Evolutionary conservation across 1,139 yeast species (phyloP).

Genomic region (Pichia inconspicua): DNA sequence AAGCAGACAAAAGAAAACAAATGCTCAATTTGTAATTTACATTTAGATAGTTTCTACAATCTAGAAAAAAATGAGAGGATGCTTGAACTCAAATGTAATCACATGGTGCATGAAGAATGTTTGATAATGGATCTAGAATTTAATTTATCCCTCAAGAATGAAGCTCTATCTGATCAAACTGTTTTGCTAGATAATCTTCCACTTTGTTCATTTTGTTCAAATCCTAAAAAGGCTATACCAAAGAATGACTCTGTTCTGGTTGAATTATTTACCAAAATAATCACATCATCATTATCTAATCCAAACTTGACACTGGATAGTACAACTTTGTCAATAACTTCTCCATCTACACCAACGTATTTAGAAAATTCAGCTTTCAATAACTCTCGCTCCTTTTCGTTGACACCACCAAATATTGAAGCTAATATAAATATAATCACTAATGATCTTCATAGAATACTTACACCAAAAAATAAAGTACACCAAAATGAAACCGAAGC

Average conservation of each 20-base stretch:
- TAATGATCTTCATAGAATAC: background rate
- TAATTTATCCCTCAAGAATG: constrained; percentile 8
- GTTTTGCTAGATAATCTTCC: constrained; percentile 21
- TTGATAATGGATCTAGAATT: constrained; percentile 26
- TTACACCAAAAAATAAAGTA: background rate
- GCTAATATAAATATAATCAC: background rate
- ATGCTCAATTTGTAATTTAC: constrained; percentile 31
- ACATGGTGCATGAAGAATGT: constrained; percentile 33
- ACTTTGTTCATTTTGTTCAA: constrained; percentile 25
- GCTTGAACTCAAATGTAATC: constrained; percentile 29
- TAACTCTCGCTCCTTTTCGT: constrained; percentile 1
- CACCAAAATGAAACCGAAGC: background rate
- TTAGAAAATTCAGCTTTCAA: background rate
- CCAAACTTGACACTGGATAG: background rate
- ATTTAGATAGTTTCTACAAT: constrained; percentile 21
- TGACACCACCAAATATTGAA: constrained; percentile 3
- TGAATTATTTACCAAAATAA: constrained; percentile 21
- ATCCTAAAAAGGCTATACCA: constrained; percentile 24
- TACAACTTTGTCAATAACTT: constrained; percentile 1
- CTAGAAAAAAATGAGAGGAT: constrained; percentile 25
- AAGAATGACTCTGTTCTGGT: constrained; percentile 22
- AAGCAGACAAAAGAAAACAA: constrained; percentile 2
- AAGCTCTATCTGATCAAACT: background rate
- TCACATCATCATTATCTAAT: constrained; percentile 3
- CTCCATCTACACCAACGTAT: constrained; percentile 3